A percentile compares a stretch with the other conserved stretches of the same genome.
phyloP scores from a whole-genome alignment of 2,329 filamentous ascomycete genomes.

The Tolypocladium paradoxum region DNA sequence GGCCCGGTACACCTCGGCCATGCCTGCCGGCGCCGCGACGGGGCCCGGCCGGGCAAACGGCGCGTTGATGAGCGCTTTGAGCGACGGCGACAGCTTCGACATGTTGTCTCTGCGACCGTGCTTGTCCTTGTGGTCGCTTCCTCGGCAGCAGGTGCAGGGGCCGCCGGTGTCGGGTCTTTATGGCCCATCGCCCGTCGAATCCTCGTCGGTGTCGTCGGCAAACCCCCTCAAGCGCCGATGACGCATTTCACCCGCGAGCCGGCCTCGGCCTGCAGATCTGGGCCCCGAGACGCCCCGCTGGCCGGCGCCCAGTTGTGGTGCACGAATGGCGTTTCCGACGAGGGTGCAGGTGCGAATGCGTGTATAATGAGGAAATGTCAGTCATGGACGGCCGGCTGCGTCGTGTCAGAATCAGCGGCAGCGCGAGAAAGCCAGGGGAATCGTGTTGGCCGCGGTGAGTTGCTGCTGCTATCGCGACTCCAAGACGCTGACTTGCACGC shows the following conservation, averaged over 20 bases:
- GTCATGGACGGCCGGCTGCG: background rate
- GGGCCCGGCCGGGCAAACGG: constrained; percentile 56
- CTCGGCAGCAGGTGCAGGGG: background rate
- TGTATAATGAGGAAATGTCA: background rate
- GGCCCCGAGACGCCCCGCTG: no score
- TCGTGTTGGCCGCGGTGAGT: constrained; percentile 34
- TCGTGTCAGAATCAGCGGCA: background rate
- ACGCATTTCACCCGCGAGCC: background rate
- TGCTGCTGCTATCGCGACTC: background rate
- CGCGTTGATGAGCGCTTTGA: constrained; percentile 66
- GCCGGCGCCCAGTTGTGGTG: background rate
- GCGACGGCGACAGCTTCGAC: constrained; percentile 60
- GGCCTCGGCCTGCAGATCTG: background rate
- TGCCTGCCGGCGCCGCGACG: constrained; percentile 50
- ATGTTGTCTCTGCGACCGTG: constrained; percentile 36
- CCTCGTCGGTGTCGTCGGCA: background rate
- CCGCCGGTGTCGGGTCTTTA: background rate
- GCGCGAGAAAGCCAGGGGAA: constrained; percentile 18
- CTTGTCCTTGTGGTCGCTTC: background rate
- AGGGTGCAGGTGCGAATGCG: background rate
- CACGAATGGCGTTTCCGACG: background rate
- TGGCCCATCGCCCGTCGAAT: background rate
- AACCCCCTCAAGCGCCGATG: background rate
- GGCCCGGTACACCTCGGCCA: constrained; percentile 51
- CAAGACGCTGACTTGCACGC: background rate